Evolutionary conservation across 805 yeast species (phyloP).

Genomic region (Candida qinlingensis): DNA sequence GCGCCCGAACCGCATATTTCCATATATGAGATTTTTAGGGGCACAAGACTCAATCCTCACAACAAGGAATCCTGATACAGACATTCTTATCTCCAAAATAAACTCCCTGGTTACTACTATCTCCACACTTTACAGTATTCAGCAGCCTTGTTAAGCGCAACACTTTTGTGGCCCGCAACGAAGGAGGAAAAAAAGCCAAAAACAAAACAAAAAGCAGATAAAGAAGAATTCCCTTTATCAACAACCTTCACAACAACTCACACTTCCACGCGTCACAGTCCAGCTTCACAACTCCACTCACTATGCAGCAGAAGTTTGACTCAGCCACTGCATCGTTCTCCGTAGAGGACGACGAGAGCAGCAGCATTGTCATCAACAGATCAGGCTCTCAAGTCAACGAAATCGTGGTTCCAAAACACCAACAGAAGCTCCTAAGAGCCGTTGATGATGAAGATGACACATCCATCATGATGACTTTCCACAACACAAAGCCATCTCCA

Average conservation of each 20-base stretch:
- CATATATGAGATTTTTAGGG: too few species aligned
- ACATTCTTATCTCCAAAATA: too few species aligned
- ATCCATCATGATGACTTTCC: slow-evolving; percentile 41
- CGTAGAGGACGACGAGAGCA: not conserved
- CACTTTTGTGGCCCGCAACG: too few species aligned
- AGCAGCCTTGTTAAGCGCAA: too few species aligned
- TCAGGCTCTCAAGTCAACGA: not conserved
- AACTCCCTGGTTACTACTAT: too few species aligned
- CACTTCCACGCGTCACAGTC: not conserved
- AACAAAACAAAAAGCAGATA: not conserved
- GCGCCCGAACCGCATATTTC: too few species aligned
- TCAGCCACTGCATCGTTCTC: not conserved
- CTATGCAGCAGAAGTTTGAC: not conserved
- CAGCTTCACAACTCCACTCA: not conserved
- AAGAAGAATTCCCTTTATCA: not conserved
- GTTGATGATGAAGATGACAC: slow-evolving; percentile 45
- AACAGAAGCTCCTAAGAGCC: slow-evolving; percentile 24
- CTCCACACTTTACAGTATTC: too few species aligned
- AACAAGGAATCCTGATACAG: too few species aligned
- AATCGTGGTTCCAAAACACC: not conserved
- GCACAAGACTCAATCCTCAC: too few species aligned
- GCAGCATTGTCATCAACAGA: not conserved
- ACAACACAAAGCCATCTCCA: slow-evolving; percentile 49
- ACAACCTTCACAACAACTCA: not conserved
- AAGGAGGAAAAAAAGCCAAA: too few species aligned